These are phyloP conservation scores for Ceratobasidium papillatum DNA, from an alignment of 1,284 basidiomycete genomes.

Conservation along the genomic window DNA sequence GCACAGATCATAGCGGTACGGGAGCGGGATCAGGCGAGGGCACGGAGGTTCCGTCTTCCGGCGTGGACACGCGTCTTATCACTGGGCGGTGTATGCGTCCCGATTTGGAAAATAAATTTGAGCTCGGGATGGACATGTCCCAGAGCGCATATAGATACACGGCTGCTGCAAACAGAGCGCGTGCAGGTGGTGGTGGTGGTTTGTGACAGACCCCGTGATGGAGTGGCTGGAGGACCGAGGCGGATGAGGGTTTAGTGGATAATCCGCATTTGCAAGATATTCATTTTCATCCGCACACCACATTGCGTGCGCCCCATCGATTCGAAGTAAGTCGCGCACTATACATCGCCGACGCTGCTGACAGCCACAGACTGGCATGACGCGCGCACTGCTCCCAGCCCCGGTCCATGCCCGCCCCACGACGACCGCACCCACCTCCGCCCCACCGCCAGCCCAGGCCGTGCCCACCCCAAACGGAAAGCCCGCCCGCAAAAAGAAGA, in stretches of 20 bases:
- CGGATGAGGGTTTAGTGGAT: conserved; percentile 12
- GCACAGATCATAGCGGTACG: not conserved
- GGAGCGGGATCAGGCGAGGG: not conserved
- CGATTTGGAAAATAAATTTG: not conserved
- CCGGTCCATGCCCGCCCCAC: conserved; percentile 21
- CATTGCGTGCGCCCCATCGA: conserved; percentile 13
- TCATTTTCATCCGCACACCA: conserved; percentile 39
- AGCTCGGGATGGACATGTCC: too few relatives aligned
- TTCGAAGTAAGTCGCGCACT: conserved; percentile 4
- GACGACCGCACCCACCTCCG: conserved; percentile 25
- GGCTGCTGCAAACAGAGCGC: not conserved
- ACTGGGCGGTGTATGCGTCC: too few relatives aligned
- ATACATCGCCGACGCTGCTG: not conserved
- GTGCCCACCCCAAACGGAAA: conserved; percentile 13
- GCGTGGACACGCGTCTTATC: too few relatives aligned
- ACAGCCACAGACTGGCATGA: not conserved
- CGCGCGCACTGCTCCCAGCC: not conserved
- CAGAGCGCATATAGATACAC: not conserved
- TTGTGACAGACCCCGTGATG: conserved; percentile 25
- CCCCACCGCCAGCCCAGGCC: conserved; percentile 26
- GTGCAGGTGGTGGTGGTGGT: too few relatives aligned
- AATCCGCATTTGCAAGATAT: conserved; percentile 12
- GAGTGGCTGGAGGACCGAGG: conserved; percentile 15
- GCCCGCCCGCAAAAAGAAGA: conserved; percentile 58
- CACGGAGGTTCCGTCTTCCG: conserved; percentile 1